These are phyloP conservation scores for Lentinus brumalis DNA, from an alignment of 768 basidiomycete species.

Conservation along the genomic window DNA sequence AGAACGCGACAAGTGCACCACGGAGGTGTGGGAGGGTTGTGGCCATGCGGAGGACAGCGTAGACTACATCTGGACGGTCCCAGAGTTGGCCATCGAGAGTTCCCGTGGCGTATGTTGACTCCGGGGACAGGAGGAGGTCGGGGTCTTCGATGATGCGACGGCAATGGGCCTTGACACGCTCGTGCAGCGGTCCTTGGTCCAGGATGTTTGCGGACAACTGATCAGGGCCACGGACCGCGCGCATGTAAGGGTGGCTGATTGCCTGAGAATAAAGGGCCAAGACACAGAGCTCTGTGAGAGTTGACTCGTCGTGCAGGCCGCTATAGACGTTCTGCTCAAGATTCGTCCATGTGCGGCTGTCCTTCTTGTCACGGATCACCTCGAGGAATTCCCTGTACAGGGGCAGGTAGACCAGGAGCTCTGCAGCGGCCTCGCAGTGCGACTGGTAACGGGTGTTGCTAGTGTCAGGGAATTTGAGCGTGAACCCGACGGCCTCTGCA, in stretches of 20 bases:
- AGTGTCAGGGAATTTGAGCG: slow-evolving; percentile 33
- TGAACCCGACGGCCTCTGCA: slow-evolving; percentile 12
- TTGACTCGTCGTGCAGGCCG: slow-evolving; percentile 14
- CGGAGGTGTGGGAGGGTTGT: not conserved
- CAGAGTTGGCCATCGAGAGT: not conserved
- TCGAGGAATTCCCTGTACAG: slow-evolving; percentile 32
- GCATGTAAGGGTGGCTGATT: not conserved
- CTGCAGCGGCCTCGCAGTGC: slow-evolving; percentile 32
- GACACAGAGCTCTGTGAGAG: slow-evolving; percentile 19
- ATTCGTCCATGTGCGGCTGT: slow-evolving; percentile 27
- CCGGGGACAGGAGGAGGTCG: not conserved
- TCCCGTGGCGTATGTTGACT: not conserved
- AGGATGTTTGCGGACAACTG: not conserved
- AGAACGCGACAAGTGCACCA: not conserved
- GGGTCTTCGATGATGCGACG: not conserved
- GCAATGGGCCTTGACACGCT: not conserved
- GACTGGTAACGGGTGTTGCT: slow-evolving; percentile 38
- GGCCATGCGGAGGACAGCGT: not conserved
- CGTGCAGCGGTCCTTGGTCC: not conserved
- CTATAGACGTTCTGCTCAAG: slow-evolving; percentile 32
- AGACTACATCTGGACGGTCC: not conserved
- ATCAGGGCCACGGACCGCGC: not conserved
- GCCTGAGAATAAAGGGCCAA: not conserved
- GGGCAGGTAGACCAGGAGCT: slow-evolving; percentile 32
- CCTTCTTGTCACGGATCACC: slow-evolving; percentile 29